Conservation (phyloP, 1,139 yeast species). For the Debaryomyces singareniensis region DNA sequence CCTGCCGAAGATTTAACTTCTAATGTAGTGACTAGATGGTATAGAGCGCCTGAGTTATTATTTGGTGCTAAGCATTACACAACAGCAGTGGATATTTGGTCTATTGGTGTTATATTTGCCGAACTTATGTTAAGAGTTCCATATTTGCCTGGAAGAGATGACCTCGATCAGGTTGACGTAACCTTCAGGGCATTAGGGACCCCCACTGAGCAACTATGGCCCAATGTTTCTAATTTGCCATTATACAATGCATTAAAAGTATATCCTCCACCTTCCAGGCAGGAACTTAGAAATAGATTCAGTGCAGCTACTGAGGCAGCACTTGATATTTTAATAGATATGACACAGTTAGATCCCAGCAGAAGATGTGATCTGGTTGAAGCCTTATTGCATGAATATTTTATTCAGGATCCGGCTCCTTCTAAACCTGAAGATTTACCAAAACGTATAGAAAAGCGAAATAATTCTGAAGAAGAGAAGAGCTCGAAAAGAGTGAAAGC, state of each 20-base stretch:
- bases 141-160: slow-evolving; percentile 88
- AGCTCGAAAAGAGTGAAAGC: slow-evolving; percentile 6
- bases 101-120: slow-evolving; percentile 92
- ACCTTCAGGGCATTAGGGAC: slow-evolving; percentile 95
- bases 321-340: slow-evolving; percentile 62
- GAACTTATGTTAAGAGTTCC: slow-evolving; percentile 94
- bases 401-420: slow-evolving; percentile 70
- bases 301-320: slow-evolving; percentile 91
- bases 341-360: slow-evolving; percentile 77
- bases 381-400: slow-evolving; percentile 65
- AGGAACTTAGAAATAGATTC: slow-evolving; percentile 76
- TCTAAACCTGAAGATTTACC: slow-evolving; percentile 70
- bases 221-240: slow-evolving; percentile 77
- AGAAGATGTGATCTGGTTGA: slow-evolving; percentile 60
- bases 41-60: slow-evolving; percentile 87
- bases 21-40: slow-evolving; percentile 96
- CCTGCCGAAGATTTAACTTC: slow-evolving; percentile 81
- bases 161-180: slow-evolving; percentile 80
- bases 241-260: slow-evolving; percentile 63
- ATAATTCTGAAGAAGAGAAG: slow-evolving; percentile 9
- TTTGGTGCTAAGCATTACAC: slow-evolving; percentile 89
- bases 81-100: slow-evolving; percentile 88
- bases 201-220: slow-evolving; percentile 91
- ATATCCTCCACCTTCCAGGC: slow-evolving; percentile 80
- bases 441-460: slow-evolving; percentile 27